phyloP scores from a whole-genome alignment of 1,139 yeast genomes.

The Hansenula sp. region DNA sequence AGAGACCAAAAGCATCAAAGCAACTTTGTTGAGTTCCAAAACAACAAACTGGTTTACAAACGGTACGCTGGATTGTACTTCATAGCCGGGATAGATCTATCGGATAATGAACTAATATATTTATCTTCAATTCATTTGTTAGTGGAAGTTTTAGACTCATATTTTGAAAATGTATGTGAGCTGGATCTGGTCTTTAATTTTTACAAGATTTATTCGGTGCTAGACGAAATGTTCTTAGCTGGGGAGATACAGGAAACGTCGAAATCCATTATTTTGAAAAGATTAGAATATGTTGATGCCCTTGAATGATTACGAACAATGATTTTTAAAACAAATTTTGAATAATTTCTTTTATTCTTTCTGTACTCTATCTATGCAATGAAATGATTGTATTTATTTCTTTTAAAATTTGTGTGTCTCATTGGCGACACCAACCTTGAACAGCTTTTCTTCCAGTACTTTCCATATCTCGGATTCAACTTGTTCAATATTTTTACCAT shows the following conservation, averaged over 20 bases:
- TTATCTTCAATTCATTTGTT: conserved; percentile 83
- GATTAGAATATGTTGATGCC: conserved; percentile 34
- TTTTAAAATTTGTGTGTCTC: conserved; percentile 9
- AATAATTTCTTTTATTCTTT: neutral
- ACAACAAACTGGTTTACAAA: conserved; percentile 72
- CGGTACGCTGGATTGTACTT: conserved; percentile 92
- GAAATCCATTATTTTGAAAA: conserved; percentile 49
- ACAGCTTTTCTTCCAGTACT: conserved; percentile 12
- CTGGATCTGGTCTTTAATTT: conserved; percentile 84
- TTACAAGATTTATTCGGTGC: conserved; percentile 62
- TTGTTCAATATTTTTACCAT: conserved; percentile 49
- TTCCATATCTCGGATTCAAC: conserved; percentile 36
- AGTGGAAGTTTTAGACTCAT: conserved; percentile 84
- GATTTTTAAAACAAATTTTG: too few species aligned
- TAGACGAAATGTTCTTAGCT: conserved; percentile 74
- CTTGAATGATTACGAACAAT: conserved; percentile 12
- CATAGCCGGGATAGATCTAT: conserved; percentile 69
- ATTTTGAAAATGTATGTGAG: conserved; percentile 91
- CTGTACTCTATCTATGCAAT: neutral
- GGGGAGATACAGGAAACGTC: conserved; percentile 79
- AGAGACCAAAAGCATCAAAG: conserved; percentile 83
- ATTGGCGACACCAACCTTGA: conserved; percentile 6
- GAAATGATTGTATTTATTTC: neutral
- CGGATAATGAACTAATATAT: conserved; percentile 77
- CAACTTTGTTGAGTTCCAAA: conserved; percentile 74